Base-by-base conservation (phyloP, 257 asterid species). In the Scutellaria galericulata region DNA sequence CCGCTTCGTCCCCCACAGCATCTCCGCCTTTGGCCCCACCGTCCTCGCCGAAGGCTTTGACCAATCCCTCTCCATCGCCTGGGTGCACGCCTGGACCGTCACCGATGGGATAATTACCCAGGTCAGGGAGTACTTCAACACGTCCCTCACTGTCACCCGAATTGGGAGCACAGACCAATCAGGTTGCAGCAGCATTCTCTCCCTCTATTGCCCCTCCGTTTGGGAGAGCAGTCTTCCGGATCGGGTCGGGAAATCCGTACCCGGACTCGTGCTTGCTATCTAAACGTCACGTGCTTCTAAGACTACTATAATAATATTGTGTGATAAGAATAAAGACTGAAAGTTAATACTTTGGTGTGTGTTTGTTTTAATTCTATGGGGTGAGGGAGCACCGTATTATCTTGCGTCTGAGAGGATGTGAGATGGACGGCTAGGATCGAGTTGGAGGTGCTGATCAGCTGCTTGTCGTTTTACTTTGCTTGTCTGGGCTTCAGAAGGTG, bases 51-150 rank as follows among this genome's bases (percentile, higher is more conserved):
- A 92, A 64, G 99, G 98, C 0, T 86, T 76, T 80, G 96, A 90
- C 68, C 81, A 71, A n/a, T 41, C 65, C 39, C 90, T 84, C 7
- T 83, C 89, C 56, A 80, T 92, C 60, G 83, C 90, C 74, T 95
- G 98, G 99, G 94, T 95, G 15, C 99, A 95, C 85, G 99, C 99
- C 73, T 95, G 99, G 99, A 90, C 98, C 65, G 98, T 90, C 60
- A 50, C 88, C 22, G 90, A 95, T 92, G 99, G 96, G 94, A 79
- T 90, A 86, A 90, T 95, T 63, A 92, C 96, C 69, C 99, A 95
- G 86, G 90, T 95, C 7, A 75, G 97, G 15, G 99, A 95, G 87
- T 92, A 95, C 75, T 85, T 95, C 88, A 95, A 95, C 82, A 92
- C 99, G 10, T 89, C 98, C 42, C 90, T 95, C 37, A 92, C 96